These are phyloP conservation scores for Vitis rupestris DNA, from an alignment of 164 flowering plant species.

Conservation along the genomic window DNA sequence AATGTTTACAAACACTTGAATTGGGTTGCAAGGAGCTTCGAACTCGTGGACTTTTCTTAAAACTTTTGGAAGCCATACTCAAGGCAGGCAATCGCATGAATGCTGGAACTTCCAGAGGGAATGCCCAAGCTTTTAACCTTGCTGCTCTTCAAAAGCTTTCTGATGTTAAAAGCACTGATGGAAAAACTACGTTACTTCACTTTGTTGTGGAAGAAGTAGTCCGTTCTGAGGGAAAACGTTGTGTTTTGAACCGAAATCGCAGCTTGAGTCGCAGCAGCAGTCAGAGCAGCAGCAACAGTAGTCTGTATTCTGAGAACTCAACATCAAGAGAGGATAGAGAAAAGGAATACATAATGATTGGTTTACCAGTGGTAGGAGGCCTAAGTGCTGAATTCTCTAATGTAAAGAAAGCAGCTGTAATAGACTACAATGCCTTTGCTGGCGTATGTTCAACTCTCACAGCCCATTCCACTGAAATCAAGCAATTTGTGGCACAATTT, in stretches of 20 bases:
- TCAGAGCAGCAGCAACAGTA: constrained; percentile 8
- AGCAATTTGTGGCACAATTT: constrained; percentile 13
- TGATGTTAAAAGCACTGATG: constrained; percentile 42
- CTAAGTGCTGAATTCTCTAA: constrained; percentile 41
- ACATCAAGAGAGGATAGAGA: constrained; percentile 26
- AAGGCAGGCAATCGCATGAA: constrained; percentile 50
- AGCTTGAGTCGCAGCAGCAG: constrained; percentile 25
- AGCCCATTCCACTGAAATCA: constrained; percentile 19
- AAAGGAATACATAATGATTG: constrained; percentile 34
- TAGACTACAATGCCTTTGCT: constrained; percentile 29
- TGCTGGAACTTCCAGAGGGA: constrained; percentile 43
- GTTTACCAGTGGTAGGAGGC: constrained; percentile 41
- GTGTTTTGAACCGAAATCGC: constrained; percentile 17
- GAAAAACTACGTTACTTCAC: constrained; percentile 43
- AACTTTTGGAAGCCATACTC: constrained; percentile 43
- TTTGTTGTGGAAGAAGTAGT: constrained; percentile 50
- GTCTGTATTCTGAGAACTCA: constrained; percentile 1
- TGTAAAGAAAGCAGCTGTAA: constrained; percentile 37
- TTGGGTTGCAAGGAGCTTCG: constrained; percentile 36
- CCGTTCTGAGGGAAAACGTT: constrained; percentile 41
- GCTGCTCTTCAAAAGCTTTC: constrained; percentile 40
- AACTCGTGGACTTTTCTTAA: constrained; percentile 30
- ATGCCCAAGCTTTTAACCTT: constrained; percentile 46
- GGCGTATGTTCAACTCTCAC: constrained; percentile 23
- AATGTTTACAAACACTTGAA: constrained; percentile 38